phyloP scores from a whole-genome alignment of 257 asterid species.

The Solanum chaucha region DNA sequence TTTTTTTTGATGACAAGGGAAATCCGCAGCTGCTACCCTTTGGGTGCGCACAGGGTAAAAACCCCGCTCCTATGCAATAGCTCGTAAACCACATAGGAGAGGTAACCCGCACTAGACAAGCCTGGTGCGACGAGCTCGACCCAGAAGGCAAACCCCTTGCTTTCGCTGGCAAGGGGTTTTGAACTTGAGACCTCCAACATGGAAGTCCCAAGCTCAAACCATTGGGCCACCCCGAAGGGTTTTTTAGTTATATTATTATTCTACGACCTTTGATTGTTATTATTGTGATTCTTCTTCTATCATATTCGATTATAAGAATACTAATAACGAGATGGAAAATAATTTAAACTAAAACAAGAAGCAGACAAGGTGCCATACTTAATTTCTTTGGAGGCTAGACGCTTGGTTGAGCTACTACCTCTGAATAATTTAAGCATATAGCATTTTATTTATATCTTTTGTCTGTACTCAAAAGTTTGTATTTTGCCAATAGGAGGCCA shows the following conservation, averaged over 20 bases:
- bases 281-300: not conserved
- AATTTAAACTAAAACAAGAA: not conserved
- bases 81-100: too few relatives aligned
- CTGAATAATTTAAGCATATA: not conserved
- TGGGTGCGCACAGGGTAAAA: too few relatives aligned
- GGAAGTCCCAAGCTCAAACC: too few relatives aligned
- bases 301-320: not conserved
- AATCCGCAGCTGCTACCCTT: too few relatives aligned
- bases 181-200: too few relatives aligned
- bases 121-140: too few relatives aligned
- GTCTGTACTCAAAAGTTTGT: constrained; percentile 11
- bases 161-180: too few relatives aligned
- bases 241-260: not conserved
- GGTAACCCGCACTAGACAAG: too few relatives aligned
- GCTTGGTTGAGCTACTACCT: not conserved
- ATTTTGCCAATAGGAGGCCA: constrained; percentile 56
- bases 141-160: too few relatives aligned
- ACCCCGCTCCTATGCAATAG: too few relatives aligned
- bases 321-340: not conserved
- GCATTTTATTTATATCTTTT: not conserved
- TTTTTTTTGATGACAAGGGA: too few relatives aligned
- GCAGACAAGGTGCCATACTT: not conserved
- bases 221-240: too few relatives aligned
- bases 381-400: not conserved
- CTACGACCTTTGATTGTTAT: not conserved